These are phyloP conservation scores for Kockiozyma suomiensis DNA, from an alignment of 805 yeast genomes.

Conservation along the genomic window DNA sequence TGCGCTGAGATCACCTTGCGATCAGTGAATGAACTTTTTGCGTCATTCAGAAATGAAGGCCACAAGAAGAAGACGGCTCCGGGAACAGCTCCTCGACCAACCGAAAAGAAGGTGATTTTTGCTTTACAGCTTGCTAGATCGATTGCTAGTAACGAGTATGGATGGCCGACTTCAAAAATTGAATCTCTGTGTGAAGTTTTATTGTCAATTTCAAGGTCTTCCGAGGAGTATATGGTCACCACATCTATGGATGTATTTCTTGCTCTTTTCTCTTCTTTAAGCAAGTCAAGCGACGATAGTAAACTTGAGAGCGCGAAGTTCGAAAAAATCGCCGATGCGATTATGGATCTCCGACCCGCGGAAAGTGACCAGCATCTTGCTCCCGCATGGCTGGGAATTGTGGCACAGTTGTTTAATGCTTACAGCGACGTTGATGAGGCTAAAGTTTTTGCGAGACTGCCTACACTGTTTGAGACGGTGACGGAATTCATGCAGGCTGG, in stretches of 20 bases:
- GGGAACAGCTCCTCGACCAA: slow-evolving; percentile 31
- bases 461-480: slow-evolving; percentile 59
- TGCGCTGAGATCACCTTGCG: slow-evolving; percentile 71
- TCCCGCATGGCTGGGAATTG: slow-evolving; percentile 93
- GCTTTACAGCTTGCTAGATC: slow-evolving; percentile 72
- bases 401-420: slow-evolving; percentile 74
- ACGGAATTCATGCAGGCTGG: slow-evolving; percentile 71
- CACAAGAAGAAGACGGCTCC: slow-evolving; percentile 42
- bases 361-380: slow-evolving; percentile 80
- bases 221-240: slow-evolving; percentile 82
- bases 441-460: slow-evolving; percentile 58
- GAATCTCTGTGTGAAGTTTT: slow-evolving; percentile 76
- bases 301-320: slow-evolving; percentile 63
- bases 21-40: slow-evolving; percentile 53
- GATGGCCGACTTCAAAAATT: slow-evolving; percentile 78
- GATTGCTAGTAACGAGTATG: slow-evolving; percentile 62
- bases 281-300: slow-evolving; percentile 47
- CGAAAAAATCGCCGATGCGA: slow-evolving; percentile 63
- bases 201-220: slow-evolving; percentile 72
- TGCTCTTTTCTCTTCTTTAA: slow-evolving; percentile 70
- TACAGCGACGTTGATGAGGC: slow-evolving; percentile 56
- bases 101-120: slow-evolving; percentile 57
- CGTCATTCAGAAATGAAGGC: slow-evolving; percentile 41
- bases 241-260: slow-evolving; percentile 84
- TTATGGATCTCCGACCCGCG: slow-evolving; percentile 80